Evolutionary conservation across 257 asterid species (phyloP), one percentile per base, ranked within the genome.

Genomic region (Oldenlandia corymbosa): DNA sequence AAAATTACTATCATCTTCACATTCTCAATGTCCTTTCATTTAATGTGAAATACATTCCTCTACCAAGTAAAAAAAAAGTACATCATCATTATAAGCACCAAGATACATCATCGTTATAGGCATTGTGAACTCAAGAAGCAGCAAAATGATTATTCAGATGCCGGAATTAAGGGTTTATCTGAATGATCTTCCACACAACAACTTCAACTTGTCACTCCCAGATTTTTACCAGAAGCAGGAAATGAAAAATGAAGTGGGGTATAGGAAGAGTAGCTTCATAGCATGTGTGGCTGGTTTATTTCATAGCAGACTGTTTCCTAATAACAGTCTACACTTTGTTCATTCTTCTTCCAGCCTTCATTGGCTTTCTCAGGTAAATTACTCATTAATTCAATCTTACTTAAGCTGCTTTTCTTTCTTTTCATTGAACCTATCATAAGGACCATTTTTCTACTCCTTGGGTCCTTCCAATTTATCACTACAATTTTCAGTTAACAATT

Each of bases 301-400:
- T 60, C 80, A 83, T 48, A 88, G 91, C 23, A 81, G 94, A 68
- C 37, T 85, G 50, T 88, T 83, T 49, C 89, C 94, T 0, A 27
- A 7, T 7, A 71, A 74, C 2, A 78, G 77, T 43, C 47, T 81
- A 27, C 89, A 88, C 49, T 78, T 88, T 32, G 77, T 85, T 54
- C 89, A 85, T 75, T 79, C 94, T 64, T 85, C 96, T 12, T 80
- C 87, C 5, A 80, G 89, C 50, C 80, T 88, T 21, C 96, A 88
- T 52, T 88, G 96, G 96, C 85, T 88, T 18, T 88, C 94, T 16
- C 78, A 76, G 94, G 87, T 84, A 21, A 57, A 53, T n/a, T n/a
- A n/a, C n/a, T n/a, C n/a, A n/a, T n/a, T n/a, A n/a, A n/a, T n/a
- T n/a, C n/a, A n/a, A n/a, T n/a, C n/a, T n/a, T n/a, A n/a, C n/a